Conservation (phyloP, 2,329 filamentous ascomycete genomes). For the Leptodontidium sp. region DNA sequence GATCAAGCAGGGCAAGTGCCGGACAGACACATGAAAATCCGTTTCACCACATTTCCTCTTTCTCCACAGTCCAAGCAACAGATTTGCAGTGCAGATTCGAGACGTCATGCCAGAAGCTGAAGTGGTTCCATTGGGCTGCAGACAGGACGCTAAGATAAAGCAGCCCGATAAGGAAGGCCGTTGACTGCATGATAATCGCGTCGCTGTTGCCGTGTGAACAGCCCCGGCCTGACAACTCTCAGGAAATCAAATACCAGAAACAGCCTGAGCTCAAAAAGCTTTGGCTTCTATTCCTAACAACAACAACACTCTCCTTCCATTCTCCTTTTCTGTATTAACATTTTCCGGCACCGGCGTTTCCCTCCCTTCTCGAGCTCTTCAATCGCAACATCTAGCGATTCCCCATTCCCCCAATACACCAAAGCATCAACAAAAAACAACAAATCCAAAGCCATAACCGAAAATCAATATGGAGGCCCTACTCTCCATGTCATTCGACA, state of each 20-base stretch:
- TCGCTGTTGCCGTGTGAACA: slow-evolving; percentile 2
- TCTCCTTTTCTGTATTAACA: slow-evolving; percentile 47
- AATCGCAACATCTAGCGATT: slow-evolving; percentile 18
- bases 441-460: slow-evolving; percentile 24
- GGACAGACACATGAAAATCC: background rate
- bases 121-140: background rate
- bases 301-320: slow-evolving; percentile 33
- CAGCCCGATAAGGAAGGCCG: slow-evolving; percentile 17
- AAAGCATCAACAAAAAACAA: slow-evolving; percentile 27
- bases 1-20: too few relatives aligned
- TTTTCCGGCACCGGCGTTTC: slow-evolving; percentile 31
- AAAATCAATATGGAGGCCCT: slow-evolving; percentile 80
- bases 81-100: slow-evolving; percentile 19
- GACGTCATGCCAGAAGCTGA: background rate
- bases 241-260: background rate
- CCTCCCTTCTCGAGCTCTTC: slow-evolving; percentile 21
- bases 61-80: slow-evolving; percentile 14
- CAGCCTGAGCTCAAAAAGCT: slow-evolving; percentile 16
- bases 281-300: slow-evolving; percentile 3
- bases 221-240: background rate
- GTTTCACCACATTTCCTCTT: background rate
- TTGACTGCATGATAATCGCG: background rate
- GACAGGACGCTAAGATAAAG: slow-evolving; percentile 12
- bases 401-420: slow-evolving; percentile 22
- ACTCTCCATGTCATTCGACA: slow-evolving; percentile 93